These are phyloP conservation scores for Cladosporium sp. DNA, from an alignment of 2,329 filamentous ascomycete genomes.

Conservation along the genomic window DNA sequence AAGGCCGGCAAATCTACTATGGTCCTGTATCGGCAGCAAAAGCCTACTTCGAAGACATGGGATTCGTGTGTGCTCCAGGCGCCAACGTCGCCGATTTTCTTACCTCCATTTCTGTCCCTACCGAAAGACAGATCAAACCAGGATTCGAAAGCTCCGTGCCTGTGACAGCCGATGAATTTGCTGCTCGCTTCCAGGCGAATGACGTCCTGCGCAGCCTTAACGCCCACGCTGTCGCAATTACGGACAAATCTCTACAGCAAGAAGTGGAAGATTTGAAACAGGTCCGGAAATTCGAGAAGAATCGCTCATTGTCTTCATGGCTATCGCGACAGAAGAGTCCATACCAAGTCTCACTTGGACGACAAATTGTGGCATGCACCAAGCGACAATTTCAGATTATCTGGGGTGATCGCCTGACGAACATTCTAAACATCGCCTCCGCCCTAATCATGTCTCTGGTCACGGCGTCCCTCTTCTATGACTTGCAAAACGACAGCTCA, in stretches of 20 bases:
- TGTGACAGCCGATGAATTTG: constrained; percentile 42
- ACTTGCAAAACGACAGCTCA: constrained; percentile 52
- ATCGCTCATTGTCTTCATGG: not conserved
- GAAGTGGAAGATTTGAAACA: constrained; percentile 52
- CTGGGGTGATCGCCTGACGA: constrained; percentile 60
- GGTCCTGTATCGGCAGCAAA: constrained; percentile 55
- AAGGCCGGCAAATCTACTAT: constrained; percentile 63
- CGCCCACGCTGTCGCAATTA: constrained; percentile 23
- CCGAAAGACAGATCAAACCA: constrained; percentile 41
- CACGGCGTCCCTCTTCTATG: constrained; percentile 64
- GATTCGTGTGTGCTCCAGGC: constrained; percentile 59
- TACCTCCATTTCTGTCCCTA: constrained; percentile 59
- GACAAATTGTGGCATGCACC: constrained; percentile 59
- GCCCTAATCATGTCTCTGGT: constrained; percentile 59
- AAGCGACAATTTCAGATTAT: constrained; percentile 62
- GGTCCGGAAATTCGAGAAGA: constrained; percentile 41
- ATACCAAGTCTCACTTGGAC: constrained; percentile 71
- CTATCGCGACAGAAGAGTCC: constrained; percentile 39
- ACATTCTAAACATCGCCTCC: constrained; percentile 58
- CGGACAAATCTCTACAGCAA: constrained; percentile 50
- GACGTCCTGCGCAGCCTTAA: constrained; percentile 39
- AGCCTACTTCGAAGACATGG: constrained; percentile 61
- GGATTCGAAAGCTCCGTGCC: constrained; percentile 44
- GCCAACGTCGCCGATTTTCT: constrained; percentile 64
- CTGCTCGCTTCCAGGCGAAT: constrained; percentile 50